phyloP scores from a whole-genome alignment of 345 rosid species.

The Eucalyptus viminalis region DNA sequence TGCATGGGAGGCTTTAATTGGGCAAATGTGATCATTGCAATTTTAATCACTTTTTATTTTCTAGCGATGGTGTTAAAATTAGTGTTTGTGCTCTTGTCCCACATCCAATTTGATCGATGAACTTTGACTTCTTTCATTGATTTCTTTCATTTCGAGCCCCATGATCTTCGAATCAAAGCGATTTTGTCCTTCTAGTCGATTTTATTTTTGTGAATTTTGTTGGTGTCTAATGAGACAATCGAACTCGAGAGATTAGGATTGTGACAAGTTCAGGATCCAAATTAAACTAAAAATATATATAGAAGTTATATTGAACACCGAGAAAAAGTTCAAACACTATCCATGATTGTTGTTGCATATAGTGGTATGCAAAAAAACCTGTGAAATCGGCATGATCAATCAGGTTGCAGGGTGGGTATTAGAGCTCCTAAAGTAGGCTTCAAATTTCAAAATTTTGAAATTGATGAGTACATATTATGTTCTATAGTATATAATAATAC shows the following conservation, averaged over 20 bases:
- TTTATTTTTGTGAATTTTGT: neutral
- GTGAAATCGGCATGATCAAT: rapidly evolving
- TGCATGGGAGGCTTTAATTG: rapidly evolving
- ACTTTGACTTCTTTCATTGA: neutral
- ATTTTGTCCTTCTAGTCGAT: neutral
- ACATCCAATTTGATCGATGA: neutral
- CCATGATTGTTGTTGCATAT: rapidly evolving
- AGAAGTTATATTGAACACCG: too few species aligned
- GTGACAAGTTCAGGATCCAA: rapidly evolving
- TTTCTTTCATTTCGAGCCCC: neutral
- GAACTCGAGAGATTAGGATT: neutral
- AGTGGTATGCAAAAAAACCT: rapidly evolving
- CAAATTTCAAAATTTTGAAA: too few species aligned
- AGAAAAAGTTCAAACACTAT: too few species aligned
- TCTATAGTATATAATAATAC: too few species aligned
- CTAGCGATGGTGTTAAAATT: neutral
- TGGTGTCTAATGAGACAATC: rapidly evolving
- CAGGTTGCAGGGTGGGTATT: rapidly evolving
- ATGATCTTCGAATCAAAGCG: neutral
- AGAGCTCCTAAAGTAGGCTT: rapidly evolving
- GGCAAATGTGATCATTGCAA: neutral
- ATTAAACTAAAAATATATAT: rapidly evolving
- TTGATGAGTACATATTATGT: rapidly evolving
- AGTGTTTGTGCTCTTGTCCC: rapidly evolving
- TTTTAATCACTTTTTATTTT: neutral